Percentiles rank a stretch among this genome's conserved stretches.
Conservation (phyloP, 345 rosid species). For the Eucalyptus urophylla region DNA sequence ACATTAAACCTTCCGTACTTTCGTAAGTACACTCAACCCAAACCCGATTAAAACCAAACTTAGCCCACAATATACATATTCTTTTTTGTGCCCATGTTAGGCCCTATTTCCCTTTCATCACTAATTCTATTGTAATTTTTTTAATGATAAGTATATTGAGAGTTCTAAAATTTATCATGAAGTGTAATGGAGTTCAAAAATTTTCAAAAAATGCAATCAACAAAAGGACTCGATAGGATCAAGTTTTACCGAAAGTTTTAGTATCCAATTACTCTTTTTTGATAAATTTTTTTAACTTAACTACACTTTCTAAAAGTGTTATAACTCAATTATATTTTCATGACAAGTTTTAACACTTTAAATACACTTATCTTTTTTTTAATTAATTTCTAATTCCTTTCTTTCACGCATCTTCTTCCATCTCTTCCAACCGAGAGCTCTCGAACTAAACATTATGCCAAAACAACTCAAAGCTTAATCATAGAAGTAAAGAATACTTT, state of each 20-base stretch:
- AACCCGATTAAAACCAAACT: not conserved
- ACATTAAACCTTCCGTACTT: not conserved
- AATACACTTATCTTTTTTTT: not conserved
- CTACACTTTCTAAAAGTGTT: rapidly evolving
- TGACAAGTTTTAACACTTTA: not conserved
- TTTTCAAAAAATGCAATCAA: not conserved
- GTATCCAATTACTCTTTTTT: not conserved
- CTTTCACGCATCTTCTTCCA: not conserved
- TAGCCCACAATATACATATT: not conserved
- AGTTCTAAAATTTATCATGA: too few species aligned
- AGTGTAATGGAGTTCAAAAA: not conserved
- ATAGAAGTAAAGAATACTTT: not conserved
- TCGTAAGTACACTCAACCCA: not conserved
- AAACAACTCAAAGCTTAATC: not conserved
- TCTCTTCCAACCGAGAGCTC: not conserved
- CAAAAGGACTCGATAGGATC: not conserved
- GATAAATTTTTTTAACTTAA: not conserved
- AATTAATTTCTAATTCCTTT: too few species aligned
- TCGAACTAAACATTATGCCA: not conserved
- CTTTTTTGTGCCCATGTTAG: not conserved
- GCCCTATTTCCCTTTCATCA: not conserved
- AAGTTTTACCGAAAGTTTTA: not conserved
- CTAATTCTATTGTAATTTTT: not conserved
- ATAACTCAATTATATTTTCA: not conserved
- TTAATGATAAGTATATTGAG: not conserved